Evolutionary conservation across 345 rosid species (phyloP), one percentile per base, ranked within the genome.

Genomic region (Kandelia obovata): DNA sequence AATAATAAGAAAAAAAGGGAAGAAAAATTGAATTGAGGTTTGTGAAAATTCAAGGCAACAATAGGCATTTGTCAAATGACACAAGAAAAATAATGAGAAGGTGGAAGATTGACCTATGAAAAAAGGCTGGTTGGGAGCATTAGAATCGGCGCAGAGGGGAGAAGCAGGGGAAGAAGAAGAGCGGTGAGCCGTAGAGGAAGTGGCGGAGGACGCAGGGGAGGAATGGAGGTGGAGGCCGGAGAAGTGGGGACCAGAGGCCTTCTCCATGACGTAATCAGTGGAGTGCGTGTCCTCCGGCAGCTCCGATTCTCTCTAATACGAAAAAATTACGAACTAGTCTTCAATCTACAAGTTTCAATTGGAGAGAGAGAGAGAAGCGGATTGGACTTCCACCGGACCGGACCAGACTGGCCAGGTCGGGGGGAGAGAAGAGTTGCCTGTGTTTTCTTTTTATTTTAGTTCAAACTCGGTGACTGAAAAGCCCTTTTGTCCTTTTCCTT

Each of bases 231-330:
- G 87, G 56, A 96, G 86, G 76, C 99, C 98, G 75, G 99, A 96
- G 89, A 92, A 96, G 89, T 96, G 99, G 25, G 97, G 92, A 51
- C 99, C 98, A 19, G 90, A 90, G 4, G 99, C 96, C 77, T 88
- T 92, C 88, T 92, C 99, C 98, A 96, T 96, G 69, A 81, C 96
- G 72, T 82, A 89, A 77, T 92, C 99, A 19, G 90, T 86, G 53
- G 87, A 80, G 31, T 52, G 75, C 19, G 88, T 75, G 61, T 80
- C 85, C 75, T 79, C 93, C 77, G 85, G 83, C 94, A 86, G 84
- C 49, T 53, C 56, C 16, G n/a, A 59, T 8, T 9, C 1, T 6
- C 0, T 32, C 46, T 23, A 5, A n/a, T n/a, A 13, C 30, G 49
- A 13, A 13, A 13, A 0, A 43, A 43, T 43, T 43, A 43, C 49